Conservation (phyloP, 2,329 filamentous ascomycete species). For the Calonectria crousiana region DNA sequence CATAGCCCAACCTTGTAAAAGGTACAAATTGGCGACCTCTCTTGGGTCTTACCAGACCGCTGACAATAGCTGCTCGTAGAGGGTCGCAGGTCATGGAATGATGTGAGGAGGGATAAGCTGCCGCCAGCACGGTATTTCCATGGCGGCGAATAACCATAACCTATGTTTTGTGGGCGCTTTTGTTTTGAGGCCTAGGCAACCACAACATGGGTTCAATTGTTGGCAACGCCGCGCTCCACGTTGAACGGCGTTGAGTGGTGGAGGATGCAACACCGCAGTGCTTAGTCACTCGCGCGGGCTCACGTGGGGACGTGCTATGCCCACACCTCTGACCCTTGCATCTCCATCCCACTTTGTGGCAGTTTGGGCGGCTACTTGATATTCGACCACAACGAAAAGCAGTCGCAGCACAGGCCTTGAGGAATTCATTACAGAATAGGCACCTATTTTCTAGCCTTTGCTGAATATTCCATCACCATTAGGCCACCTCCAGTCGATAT, state of each 20-base stretch:
- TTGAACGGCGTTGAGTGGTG: slow-evolving; percentile 23
- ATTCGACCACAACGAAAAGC: slow-evolving; percentile 18
- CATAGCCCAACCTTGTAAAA: slow-evolving; percentile 32
- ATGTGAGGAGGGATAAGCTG: slow-evolving; percentile 25
- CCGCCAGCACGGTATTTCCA: slow-evolving; percentile 38
- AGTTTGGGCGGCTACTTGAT: slow-evolving; percentile 29
- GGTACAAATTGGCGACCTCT: slow-evolving; percentile 28
- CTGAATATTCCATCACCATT: background rate
- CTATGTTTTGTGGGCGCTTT: slow-evolving; percentile 29
- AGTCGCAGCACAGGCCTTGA: background rate
- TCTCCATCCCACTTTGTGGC: slow-evolving; percentile 46
- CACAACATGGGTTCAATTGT: slow-evolving; percentile 42
- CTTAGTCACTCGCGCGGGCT: slow-evolving; percentile 53
- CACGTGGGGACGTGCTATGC: slow-evolving; percentile 49
- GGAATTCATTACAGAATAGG: background rate
- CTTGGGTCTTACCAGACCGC: slow-evolving; percentile 46
- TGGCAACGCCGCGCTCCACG: slow-evolving; percentile 7
- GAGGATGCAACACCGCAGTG: slow-evolving; percentile 16
- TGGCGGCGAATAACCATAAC: slow-evolving; percentile 41
- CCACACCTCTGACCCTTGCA: slow-evolving; percentile 36
- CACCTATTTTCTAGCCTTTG: background rate
- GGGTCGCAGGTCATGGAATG: slow-evolving; percentile 36
- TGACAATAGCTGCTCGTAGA: slow-evolving; percentile 37
- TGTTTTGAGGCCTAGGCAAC: slow-evolving; percentile 45
- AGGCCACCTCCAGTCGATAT: background rate